These are phyloP conservation scores for Candida glucosophila DNA, from an alignment of 1,139 yeast genomes.

Conservation along the genomic window DNA sequence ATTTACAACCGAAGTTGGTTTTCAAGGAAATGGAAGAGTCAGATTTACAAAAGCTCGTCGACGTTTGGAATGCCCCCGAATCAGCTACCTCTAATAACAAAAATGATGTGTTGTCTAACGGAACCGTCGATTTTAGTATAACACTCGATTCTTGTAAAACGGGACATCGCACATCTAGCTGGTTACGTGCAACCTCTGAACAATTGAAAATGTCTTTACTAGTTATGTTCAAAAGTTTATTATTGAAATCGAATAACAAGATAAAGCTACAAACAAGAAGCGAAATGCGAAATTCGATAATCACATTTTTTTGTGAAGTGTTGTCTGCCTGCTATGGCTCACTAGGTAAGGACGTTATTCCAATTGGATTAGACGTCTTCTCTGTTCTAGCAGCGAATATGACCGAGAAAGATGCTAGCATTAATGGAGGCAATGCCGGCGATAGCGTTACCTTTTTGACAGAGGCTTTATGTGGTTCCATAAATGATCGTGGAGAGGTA, in stretches of 20 bases:
- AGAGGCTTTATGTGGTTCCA: too few relatives aligned
- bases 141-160: not conserved
- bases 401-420: not conserved
- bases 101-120: not conserved
- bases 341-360: constrained; percentile 24
- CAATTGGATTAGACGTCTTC: constrained; percentile 23
- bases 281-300: constrained; percentile 14
- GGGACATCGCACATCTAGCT: constrained; percentile 35
- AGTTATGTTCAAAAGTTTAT: constrained; percentile 19
- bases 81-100: too few relatives aligned
- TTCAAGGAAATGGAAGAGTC: constrained; percentile 1
- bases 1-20: constrained; percentile 10
- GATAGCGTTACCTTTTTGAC: too few relatives aligned
- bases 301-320: constrained; percentile 15
- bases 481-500: too few relatives aligned
- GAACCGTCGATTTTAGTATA: not conserved
- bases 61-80: too few relatives aligned
- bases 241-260: constrained; percentile 8
- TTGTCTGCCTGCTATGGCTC: constrained; percentile 21
- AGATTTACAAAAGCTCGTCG: too few relatives aligned
- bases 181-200: constrained; percentile 58
- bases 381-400: constrained; percentile 8
- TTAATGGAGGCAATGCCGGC: too few relatives aligned
- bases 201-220: constrained; percentile 47
- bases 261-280: constrained; percentile 16